Evolutionary conservation across 805 yeast species (phyloP).

Genomic region (Candida boleticola): DNA sequence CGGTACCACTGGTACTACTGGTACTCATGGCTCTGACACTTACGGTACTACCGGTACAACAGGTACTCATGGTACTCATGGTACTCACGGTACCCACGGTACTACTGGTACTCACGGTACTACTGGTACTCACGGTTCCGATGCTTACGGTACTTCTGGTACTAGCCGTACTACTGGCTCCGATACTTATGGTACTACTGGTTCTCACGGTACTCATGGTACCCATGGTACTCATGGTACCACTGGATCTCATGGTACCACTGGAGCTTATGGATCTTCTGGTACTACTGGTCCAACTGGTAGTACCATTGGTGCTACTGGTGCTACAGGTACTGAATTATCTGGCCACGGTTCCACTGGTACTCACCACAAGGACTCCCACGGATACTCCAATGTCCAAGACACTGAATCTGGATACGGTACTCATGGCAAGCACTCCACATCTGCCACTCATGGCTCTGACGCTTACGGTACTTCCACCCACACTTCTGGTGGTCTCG

Average conservation of each 20-base stretch:
- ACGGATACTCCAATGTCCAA: constrained; percentile 8
- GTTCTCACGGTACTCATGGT: neutral
- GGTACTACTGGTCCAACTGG: neutral
- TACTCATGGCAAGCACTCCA: neutral
- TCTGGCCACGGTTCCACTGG: neutral
- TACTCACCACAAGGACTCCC: constrained; percentile 4
- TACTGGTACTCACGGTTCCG: constrained; percentile 5
- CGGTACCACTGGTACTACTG: constrained; percentile 9
- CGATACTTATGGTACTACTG: constrained; percentile 8
- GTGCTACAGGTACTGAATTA: neutral
- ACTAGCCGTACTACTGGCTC: constrained; percentile 1
- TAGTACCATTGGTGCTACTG: neutral
- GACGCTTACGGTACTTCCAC: constrained; percentile 11
- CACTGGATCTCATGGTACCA: constrained; percentile 21
- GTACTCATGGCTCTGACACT: constrained; percentile 8
- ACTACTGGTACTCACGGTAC: constrained; percentile 4
- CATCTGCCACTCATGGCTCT: constrained; percentile 6
- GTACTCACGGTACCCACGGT: constrained; percentile 5
- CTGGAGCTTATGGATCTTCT: constrained; percentile 7
- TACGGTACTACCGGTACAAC: constrained; percentile 7
- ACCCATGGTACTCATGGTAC: constrained; percentile 18
- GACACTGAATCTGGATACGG: constrained; percentile 4
- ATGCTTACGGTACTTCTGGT: constrained; percentile 6
- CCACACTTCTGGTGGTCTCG: constrained; percentile 7
- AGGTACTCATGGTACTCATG: constrained; percentile 7